phyloP scores from a whole-genome alignment of 495 filamentous ascomycete genomes.

The Annulohypoxylon bovei region DNA sequence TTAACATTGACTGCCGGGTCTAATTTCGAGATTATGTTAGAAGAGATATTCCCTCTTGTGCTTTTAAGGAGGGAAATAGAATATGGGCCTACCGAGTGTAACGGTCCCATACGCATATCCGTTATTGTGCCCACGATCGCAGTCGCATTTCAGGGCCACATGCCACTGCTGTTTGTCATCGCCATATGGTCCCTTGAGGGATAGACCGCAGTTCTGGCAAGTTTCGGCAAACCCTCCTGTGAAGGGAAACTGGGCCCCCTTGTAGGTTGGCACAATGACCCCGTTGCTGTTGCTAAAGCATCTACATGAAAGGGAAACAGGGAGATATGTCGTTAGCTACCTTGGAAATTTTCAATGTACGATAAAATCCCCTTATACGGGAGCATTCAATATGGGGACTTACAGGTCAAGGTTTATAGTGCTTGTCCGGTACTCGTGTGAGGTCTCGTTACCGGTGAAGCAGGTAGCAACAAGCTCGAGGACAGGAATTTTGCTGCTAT shows the following conservation, averaged over 20 bases:
- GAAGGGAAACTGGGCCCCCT: too few species aligned
- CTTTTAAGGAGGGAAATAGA: background rate
- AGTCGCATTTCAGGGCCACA: background rate
- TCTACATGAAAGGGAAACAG: background rate
- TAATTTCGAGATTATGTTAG: background rate
- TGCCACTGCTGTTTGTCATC: background rate
- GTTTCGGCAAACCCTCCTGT: background rate
- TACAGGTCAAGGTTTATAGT: slow-evolving; percentile 1
- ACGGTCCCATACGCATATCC: background rate
- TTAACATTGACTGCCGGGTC: background rate
- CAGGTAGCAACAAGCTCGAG: slow-evolving; percentile 8
- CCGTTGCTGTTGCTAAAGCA: background rate
- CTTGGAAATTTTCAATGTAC: background rate
- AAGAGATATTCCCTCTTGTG: background rate
- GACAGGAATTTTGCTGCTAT: background rate
- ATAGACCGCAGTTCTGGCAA: background rate
- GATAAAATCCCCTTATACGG: background rate
- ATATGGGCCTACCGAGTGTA: background rate
- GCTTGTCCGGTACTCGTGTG: background rate
- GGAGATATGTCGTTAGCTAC: background rate
- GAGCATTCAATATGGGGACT: background rate
- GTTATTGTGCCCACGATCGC: background rate
- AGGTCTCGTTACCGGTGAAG: background rate
- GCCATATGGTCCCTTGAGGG: background rate
- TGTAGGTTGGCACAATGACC: background rate